Evolutionary conservation across 2,329 filamentous ascomycete genomes (phyloP).

Genomic region (Bipolaris gigantea): DNA sequence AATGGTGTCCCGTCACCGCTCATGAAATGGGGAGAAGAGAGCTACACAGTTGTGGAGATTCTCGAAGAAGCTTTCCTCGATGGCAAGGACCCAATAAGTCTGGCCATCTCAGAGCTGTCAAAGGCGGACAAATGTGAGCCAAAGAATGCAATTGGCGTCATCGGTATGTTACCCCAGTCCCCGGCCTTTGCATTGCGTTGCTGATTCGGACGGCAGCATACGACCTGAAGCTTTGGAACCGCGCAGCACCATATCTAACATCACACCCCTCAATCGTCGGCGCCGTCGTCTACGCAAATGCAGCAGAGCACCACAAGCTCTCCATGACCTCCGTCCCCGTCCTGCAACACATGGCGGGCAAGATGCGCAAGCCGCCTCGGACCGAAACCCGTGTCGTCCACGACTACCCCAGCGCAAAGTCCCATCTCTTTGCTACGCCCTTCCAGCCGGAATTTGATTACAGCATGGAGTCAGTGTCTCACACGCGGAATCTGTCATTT

Average conservation of each 20-base stretch:
- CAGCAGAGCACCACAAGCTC: constrained; percentile 4
- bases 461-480: constrained; percentile 59
- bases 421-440: constrained; percentile 54
- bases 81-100: background rate
- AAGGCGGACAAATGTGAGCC: constrained; percentile 8
- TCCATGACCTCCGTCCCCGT: constrained; percentile 1
- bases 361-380: constrained; percentile 13
- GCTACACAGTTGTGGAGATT: constrained; percentile 48
- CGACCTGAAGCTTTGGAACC: constrained; percentile 12
- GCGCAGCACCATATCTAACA: constrained; percentile 6
- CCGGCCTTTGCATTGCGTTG: background rate
- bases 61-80: constrained; percentile 10
- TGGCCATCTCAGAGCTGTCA: background rate
- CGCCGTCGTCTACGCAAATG: constrained; percentile 10
- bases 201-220: constrained; percentile 5
- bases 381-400: constrained; percentile 32
- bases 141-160: constrained; percentile 10
- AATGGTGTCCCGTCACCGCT: constrained; percentile 18
- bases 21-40: constrained; percentile 70
- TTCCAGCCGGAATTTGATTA: constrained; percentile 52
- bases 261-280: constrained; percentile 3
- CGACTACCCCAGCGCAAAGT: constrained; percentile 51
- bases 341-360: constrained; percentile 33
- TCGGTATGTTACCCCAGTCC: constrained; percentile 2
- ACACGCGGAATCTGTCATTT: constrained; percentile 65